Percentiles rank a stretch among this genome's conserved stretches.
phyloP scores from a whole-genome alignment of 441 rosid genomes.

The Theobroma grandiflorum region DNA sequence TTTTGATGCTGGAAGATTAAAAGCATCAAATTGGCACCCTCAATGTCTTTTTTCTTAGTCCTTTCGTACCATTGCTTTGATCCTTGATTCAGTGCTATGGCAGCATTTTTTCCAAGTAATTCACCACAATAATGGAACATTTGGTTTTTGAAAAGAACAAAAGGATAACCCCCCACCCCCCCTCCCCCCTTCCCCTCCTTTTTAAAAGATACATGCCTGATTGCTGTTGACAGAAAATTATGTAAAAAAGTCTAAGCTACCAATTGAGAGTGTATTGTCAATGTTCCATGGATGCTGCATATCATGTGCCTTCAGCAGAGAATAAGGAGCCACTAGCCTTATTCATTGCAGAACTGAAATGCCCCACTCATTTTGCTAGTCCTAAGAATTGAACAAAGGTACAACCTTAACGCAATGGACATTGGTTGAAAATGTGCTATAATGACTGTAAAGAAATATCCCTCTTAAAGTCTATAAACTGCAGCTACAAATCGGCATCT shows the following conservation, averaged over 20 bases:
- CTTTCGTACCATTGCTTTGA: slow-evolving; percentile 9
- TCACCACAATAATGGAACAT: background rate
- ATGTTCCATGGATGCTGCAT: background rate
- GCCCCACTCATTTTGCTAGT: slow-evolving; percentile 4
- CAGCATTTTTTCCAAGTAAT: background rate
- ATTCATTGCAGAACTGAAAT: background rate
- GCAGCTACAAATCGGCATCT: background rate
- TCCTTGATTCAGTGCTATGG: slow-evolving; percentile 1
- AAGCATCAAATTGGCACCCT: background rate
- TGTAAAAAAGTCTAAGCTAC: background rate
- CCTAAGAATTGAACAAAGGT: slow-evolving; percentile 8
- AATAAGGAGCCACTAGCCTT: background rate
- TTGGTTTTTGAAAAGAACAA: slow-evolving; percentile 1
- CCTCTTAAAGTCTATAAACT: background rate
- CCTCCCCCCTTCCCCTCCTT: background rate
- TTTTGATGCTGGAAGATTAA: background rate
- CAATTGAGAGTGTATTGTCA: background rate
- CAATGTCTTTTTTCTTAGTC: background rate
- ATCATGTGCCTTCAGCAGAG: background rate
- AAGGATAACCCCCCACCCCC: background rate
- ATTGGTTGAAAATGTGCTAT: background rate
- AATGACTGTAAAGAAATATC: background rate
- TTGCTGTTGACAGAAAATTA: slow-evolving; percentile 9
- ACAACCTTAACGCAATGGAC: slow-evolving; percentile 7
- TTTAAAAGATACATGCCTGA: background rate